Base-by-base conservation (phyloP, 2,329 filamentous ascomycete species). In the Juglanconis juglandina region DNA sequence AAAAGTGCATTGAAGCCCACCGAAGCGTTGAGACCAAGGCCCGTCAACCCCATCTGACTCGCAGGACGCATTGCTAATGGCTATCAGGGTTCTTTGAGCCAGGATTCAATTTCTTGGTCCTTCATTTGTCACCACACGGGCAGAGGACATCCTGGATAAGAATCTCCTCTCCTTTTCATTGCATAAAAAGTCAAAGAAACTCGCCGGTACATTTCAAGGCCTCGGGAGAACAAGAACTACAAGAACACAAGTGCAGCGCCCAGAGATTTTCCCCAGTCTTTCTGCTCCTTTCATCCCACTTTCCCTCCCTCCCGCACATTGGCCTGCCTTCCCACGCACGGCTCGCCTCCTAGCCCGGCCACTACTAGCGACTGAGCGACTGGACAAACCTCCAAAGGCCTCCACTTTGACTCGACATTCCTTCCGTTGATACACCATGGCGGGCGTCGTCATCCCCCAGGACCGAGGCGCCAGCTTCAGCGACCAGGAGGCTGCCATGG, bases 391-490 rank as follows among this genome's bases (percentile, higher is more conserved):
- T 4, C 13, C 13, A 14, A 10, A 4, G 17, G 10, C 17, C 13
- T n/a, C 10, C 8, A 3, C 11, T 9, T 13, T 30, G 33, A 39
- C n/a, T 11, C 7, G 32, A 33, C 13, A 30, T 11, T 13, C 5
- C n/a, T 13, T 46, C 32, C 14, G 14, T 5, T 17, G n/a, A 5
- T 17, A 7, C 50, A 63, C 13, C 51, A 61, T 63, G 61, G 48
- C 61, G 42, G 58, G 53, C 39, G 53, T 60, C 17, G 47, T 56
- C 32, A 52, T 53, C 50, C 58, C 55, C 13, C 61, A 63, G 37
- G 58, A 61, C n/a, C 50, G 60, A 51, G 46, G 58, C 51, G 54
- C 58, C 33, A 50, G 30, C 50, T 17, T 34, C 6, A 53, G 58
- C 34, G 58, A 55, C 44, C 48, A 52, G 3, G 58, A 60, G 53